phyloP scores from a whole-genome alignment of 1,284 basidiomycete species.

The Melampsora americana region DNA sequence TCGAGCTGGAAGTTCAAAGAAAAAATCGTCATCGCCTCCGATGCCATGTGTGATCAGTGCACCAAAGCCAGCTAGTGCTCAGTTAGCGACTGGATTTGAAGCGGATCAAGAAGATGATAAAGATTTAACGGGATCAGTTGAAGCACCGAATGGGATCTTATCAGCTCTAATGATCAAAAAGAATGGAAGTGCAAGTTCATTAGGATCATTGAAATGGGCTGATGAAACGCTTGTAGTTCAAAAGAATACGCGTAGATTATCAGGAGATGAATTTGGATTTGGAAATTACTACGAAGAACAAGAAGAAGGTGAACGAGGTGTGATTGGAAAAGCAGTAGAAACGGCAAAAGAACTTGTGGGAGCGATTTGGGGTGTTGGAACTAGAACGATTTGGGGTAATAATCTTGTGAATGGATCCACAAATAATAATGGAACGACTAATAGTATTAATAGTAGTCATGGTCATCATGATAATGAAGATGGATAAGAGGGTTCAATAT shows the following conservation, averaged over 20 bases:
- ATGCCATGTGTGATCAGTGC: conserved; percentile 28
- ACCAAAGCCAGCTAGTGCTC: conserved; percentile 33
- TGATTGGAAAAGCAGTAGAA: conserved; percentile 47
- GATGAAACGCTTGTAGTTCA: background rate
- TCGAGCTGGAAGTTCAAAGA: conserved; percentile 1
- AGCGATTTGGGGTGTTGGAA: conserved; percentile 44
- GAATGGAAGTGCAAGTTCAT: background rate
- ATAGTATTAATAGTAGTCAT: background rate
- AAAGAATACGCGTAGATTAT: conserved; percentile 29
- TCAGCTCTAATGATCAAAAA: background rate
- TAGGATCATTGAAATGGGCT: conserved; percentile 1
- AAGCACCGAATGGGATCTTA: background rate
- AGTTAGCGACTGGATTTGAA: background rate
- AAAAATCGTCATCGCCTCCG: conserved; percentile 9
- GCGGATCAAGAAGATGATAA: background rate
- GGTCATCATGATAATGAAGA: background rate
- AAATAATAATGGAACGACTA: background rate
- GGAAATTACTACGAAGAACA: conserved; percentile 46
- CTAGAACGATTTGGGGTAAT: conserved; percentile 35
- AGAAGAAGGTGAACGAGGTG: conserved; percentile 38
- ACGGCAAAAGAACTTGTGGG: conserved; percentile 49
- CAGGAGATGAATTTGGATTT: conserved; percentile 46
- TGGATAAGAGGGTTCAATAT: background rate
- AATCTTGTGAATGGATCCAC: no score
- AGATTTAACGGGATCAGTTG: background rate